A percentile compares a stretch with the other conserved stretches of the same genome.
phyloP scores from a whole-genome alignment of 2,329 filamentous ascomycete genomes.

The Xylariaceae sp. region DNA sequence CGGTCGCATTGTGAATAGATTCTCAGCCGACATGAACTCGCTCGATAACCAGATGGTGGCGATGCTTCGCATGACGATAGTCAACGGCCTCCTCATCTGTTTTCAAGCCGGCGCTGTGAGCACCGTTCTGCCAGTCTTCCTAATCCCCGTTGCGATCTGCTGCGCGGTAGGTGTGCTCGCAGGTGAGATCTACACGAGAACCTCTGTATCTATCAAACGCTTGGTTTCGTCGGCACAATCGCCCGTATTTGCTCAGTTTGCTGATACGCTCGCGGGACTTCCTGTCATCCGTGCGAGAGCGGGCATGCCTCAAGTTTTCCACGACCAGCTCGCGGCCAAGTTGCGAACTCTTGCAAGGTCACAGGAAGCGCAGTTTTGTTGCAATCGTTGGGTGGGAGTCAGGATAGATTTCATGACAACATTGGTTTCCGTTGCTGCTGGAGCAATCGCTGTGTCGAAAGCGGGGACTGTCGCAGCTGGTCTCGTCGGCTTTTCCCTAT shows the following conservation, averaged over 20 bases:
- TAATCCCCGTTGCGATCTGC: constrained; percentile 37
- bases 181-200: constrained; percentile 44
- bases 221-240: constrained; percentile 41
- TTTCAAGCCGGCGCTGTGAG: constrained; percentile 38
- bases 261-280: constrained; percentile 48
- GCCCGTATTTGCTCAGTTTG: constrained; percentile 55
- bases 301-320: constrained; percentile 46
- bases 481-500: constrained; percentile 53
- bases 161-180: constrained; percentile 36
- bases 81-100: constrained; percentile 31
- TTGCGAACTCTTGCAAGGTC: constrained; percentile 44
- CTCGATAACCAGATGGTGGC: constrained; percentile 47
- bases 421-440: constrained; percentile 47
- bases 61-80: constrained; percentile 41
- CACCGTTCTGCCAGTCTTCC: constrained; percentile 42
- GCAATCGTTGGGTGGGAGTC: constrained; percentile 55
- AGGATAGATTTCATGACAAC: constrained; percentile 53
- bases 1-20: constrained; percentile 51
- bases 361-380: constrained; percentile 49
- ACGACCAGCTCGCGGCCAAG: constrained; percentile 46
- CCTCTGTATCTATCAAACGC: constrained; percentile 39
- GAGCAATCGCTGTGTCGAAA: constrained; percentile 48
- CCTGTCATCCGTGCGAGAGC: constrained; percentile 48
- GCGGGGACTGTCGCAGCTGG: constrained; percentile 46
- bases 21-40: constrained; percentile 54